Conservation (phyloP, 306 rosid species). For the Medicago ruthenica region DNA sequence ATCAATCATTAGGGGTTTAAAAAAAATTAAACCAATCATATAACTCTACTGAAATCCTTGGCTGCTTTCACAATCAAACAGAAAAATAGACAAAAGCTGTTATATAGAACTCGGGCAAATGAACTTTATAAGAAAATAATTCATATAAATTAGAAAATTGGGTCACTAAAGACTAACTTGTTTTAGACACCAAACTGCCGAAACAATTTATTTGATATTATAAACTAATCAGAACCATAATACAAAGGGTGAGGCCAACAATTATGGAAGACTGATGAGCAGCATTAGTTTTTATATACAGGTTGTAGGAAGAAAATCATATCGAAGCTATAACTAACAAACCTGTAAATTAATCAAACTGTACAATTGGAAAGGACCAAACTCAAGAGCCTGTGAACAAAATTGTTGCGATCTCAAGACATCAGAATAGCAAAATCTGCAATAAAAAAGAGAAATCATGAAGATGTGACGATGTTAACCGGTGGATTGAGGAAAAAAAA, state of each 20-base stretch:
- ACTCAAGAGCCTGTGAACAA: conserved; percentile 16
- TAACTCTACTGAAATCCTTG: neutral
- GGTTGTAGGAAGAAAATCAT: neutral
- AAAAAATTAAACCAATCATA: neutral
- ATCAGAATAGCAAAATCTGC: conserved; percentile 16
- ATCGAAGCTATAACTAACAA: conserved; percentile 11
- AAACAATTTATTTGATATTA: neutral
- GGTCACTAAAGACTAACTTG: neutral
- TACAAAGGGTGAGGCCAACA: conserved; percentile 4
- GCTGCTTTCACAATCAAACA: neutral
- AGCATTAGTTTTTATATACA: neutral
- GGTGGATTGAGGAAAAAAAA: neutral
- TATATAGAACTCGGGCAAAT: neutral
- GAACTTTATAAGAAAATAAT: neutral
- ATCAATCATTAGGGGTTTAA: neutral
- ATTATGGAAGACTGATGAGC: neutral
- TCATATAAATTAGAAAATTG: neutral
- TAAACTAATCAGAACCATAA: neutral
- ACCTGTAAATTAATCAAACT: neutral
- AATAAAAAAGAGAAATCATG: neutral
- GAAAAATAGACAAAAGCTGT: neutral
- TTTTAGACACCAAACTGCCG: neutral
- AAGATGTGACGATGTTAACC: neutral
- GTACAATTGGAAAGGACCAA: conserved; percentile 1
- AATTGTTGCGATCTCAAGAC: conserved; percentile 19